Evolutionary conservation across 1,284 basidiomycete genomes (phyloP).

Genomic region (Trichosporon sp.): DNA sequence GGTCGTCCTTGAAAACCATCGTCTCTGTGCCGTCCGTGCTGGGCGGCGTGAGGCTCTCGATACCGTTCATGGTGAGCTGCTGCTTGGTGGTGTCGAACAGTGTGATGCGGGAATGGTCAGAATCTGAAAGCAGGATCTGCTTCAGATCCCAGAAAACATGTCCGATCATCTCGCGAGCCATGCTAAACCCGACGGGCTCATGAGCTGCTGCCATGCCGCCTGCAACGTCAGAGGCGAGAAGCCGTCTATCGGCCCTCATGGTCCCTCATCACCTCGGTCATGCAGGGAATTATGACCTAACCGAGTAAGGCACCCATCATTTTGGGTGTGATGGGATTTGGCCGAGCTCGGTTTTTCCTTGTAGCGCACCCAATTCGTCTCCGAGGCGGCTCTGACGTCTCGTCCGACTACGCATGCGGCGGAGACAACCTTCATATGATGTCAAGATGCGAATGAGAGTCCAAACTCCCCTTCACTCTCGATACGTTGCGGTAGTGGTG

Average conservation of each 20-base stretch:
- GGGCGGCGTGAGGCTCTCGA: neutral
- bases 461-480: no score
- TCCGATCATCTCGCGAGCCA: neutral
- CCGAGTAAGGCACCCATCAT: no score
- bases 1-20: neutral
- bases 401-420: no score
- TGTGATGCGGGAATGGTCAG: neutral
- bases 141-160: neutral
- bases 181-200: no score
- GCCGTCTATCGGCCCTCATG: no score
- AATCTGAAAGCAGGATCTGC: neutral
- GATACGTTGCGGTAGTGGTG: no score
- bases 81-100: neutral
- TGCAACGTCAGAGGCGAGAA: no score
- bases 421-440: no score
- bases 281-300: neutral
- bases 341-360: neutral
- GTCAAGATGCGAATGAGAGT: no score
- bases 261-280: neutral
- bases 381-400: no score
- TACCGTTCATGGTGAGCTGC: constrained; percentile 5
- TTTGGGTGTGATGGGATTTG: neutral
- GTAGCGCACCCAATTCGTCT: no score
- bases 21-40: neutral
- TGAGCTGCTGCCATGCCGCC: no score